Conservation (phyloP, 495 filamentous ascomycete species). For the Penicillium lagena region DNA sequence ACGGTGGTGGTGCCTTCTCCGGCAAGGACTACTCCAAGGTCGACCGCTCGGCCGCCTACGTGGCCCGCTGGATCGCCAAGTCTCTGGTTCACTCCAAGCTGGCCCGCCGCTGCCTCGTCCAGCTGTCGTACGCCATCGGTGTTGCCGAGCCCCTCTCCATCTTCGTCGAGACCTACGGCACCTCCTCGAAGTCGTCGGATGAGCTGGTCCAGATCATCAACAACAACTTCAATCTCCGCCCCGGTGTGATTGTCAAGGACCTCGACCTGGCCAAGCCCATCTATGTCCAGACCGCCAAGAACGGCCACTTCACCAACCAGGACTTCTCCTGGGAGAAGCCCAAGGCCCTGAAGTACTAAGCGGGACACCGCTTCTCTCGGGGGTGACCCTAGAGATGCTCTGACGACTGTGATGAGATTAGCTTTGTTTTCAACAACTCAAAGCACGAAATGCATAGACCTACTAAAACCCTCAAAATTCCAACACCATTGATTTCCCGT, state of each 20-base stretch:
- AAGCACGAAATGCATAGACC: slow-evolving; percentile 43
- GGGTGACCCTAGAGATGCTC: slow-evolving; percentile 17
- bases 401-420: slow-evolving; percentile 48
- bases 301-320: slow-evolving; percentile 99
- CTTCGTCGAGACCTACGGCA: slow-evolving; percentile 56
- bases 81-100: slow-evolving; percentile 86
- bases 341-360: slow-evolving; percentile 84
- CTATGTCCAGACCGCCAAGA: slow-evolving; percentile 98
- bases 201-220: slow-evolving; percentile 91
- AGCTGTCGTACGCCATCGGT: slow-evolving; percentile 98
- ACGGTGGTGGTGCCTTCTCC: slow-evolving; percentile 99
- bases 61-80: slow-evolving; percentile 98
- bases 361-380: slow-evolving; percentile 10
- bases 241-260: slow-evolving; percentile 97
- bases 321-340: slow-evolving; percentile 97
- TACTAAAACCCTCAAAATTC: slow-evolving; percentile 21
- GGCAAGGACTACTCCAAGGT: slow-evolving; percentile 99
- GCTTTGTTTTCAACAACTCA: slow-evolving; percentile 61
- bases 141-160: slow-evolving; percentile 92
- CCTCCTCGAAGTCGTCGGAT: slow-evolving; percentile 75
- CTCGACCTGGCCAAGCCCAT: slow-evolving; percentile 92
- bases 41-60: slow-evolving; percentile 95
- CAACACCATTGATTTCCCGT: slow-evolving; percentile 10
- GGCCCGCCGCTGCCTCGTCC: slow-evolving; percentile 84
- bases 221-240: slow-evolving; percentile 93